These are phyloP conservation scores for Colletotrichum plurivorum DNA, from an alignment of 2,329 filamentous ascomycete species.

Conservation along the genomic window DNA sequence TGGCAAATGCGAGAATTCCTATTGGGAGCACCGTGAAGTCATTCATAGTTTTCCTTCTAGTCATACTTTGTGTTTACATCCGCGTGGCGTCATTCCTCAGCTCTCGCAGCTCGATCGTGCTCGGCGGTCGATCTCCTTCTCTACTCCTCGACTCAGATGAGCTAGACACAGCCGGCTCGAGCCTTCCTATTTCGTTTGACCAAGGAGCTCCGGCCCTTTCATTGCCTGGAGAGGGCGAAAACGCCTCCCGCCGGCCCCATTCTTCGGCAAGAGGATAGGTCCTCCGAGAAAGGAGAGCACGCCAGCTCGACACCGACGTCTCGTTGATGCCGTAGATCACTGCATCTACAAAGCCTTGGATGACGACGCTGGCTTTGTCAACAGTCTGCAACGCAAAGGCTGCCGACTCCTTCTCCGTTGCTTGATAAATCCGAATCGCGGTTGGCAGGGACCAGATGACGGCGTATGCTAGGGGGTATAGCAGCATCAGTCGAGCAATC, in stretches of 20 bases:
- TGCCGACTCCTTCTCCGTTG: conserved; percentile 49
- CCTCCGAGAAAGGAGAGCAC: conserved; percentile 2
- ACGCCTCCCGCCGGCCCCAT: neutral
- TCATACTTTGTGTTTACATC: neutral
- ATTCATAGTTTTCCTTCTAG: no score
- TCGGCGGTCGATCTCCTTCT: neutral
- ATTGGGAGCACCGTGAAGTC: no score
- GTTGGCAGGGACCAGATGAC: conserved; percentile 59
- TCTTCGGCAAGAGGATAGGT: neutral
- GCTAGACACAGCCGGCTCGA: neutral
- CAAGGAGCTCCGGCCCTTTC: neutral
- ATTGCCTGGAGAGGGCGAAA: neutral
- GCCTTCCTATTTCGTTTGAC: neutral
- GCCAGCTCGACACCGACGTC: conserved; percentile 30
- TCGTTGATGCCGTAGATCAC: conserved; percentile 53
- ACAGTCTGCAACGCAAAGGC: conserved; percentile 53
- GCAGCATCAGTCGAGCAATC: conserved; percentile 58
- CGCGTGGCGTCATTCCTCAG: conserved; percentile 5
- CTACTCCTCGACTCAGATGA: neutral
- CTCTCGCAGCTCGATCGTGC: conserved; percentile 15
- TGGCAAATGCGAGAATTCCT: no score
- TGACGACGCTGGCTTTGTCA: conserved; percentile 56
- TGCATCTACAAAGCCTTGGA: conserved; percentile 57
- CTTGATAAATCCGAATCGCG: conserved; percentile 56
- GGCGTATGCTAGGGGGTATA: conserved; percentile 58